A percentile compares a stretch with the other conserved stretches of the same genome.
phyloP scores from a whole-genome alignment of 768 basidiomycete species.

The Pholiota conissans region DNA sequence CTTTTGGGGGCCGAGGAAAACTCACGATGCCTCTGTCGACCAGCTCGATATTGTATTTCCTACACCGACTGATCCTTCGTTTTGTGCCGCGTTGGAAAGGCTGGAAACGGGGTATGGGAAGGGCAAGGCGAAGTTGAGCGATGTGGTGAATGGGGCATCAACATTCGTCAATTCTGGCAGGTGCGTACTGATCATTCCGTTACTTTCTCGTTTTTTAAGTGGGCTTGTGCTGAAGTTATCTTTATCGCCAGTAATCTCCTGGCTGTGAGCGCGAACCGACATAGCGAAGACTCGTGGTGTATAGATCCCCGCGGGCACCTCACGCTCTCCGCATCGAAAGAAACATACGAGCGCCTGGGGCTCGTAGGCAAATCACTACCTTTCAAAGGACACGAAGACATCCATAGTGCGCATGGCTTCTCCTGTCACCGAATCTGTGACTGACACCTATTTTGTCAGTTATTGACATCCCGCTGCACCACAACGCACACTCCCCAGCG shows the following conservation, averaged over 20 bases:
- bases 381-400: conserved; percentile 49
- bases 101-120: conserved; percentile 46
- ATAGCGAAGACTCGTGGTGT: conserved; percentile 65
- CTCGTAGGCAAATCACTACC: conserved; percentile 55
- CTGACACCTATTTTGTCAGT: conserved; percentile 30
- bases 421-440: not conserved
- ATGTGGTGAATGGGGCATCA: conserved; percentile 40
- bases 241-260: conserved; percentile 32
- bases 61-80: conserved; percentile 40
- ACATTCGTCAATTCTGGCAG: conserved; percentile 27
- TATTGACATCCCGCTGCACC: conserved; percentile 45
- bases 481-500: conserved; percentile 34
- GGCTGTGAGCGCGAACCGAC: conserved; percentile 32
- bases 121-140: conserved; percentile 41
- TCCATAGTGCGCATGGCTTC: conserved; percentile 41
- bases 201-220: not conserved
- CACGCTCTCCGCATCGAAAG: conserved; percentile 54
- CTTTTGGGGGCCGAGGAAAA: not conserved
- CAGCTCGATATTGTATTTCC: conserved; percentile 70
- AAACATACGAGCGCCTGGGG: conserved; percentile 62
- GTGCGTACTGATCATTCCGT: conserved; percentile 18
- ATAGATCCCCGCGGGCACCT: conserved; percentile 63
- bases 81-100: conserved; percentile 38
- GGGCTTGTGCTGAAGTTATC: not conserved
- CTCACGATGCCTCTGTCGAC: not conserved